These are phyloP conservation scores for Agrocybe pediades DNA, from an alignment of 768 basidiomycete species.

Conservation along the genomic window DNA sequence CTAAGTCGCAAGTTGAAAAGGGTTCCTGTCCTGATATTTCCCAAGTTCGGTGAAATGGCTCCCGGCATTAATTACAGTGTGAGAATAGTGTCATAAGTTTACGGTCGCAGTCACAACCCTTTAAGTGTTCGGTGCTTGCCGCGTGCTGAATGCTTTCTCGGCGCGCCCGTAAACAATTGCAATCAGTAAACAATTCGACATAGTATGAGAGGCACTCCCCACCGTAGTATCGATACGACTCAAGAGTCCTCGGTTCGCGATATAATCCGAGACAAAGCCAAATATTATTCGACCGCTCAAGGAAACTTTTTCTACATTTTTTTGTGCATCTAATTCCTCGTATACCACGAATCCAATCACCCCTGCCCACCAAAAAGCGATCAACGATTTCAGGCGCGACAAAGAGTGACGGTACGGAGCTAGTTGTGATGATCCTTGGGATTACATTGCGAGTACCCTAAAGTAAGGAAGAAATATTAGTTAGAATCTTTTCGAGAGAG, in stretches of 20 bases:
- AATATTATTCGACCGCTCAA: conserved; percentile 11
- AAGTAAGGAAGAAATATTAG: background rate
- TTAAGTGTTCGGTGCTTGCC: no score
- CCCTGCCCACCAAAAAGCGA: background rate
- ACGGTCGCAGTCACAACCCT: no score
- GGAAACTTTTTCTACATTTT: conserved; percentile 11
- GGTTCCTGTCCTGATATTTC: no score
- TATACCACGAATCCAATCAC: background rate
- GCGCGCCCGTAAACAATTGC: no score
- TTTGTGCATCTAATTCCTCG: conserved; percentile 10
- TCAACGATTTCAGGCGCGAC: conserved; percentile 9
- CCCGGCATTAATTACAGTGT: no score
- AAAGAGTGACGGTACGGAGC: background rate
- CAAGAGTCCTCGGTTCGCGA: background rate
- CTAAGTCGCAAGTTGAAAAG: no score
- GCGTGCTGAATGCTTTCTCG: no score
- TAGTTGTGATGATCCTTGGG: conserved; percentile 16
- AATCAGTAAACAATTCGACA: no score
- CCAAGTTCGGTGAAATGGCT: no score
- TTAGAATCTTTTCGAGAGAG: background rate
- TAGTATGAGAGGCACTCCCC: no score
- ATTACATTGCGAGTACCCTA: conserved; percentile 28
- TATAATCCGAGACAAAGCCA: conserved; percentile 6
- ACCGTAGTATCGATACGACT: no score
- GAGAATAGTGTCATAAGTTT: no score